A percentile compares a stretch with the other conserved stretches of the same genome.
Conservation (phyloP, 257 asterid genomes). For the Solanum virginianum region DNA sequence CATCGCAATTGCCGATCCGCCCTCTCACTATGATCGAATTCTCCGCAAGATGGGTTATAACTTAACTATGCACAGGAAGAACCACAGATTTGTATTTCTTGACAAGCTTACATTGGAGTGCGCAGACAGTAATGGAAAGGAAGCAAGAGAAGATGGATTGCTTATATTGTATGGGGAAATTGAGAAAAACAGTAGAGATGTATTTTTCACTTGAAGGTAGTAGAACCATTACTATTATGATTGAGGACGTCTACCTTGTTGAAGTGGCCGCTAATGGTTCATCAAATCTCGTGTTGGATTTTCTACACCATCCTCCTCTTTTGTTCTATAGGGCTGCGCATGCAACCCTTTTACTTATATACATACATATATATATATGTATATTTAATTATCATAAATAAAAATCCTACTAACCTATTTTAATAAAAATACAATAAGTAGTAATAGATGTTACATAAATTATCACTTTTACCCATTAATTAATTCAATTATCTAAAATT, state of each 20-base stretch:
- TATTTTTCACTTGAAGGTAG: constrained; percentile 27
- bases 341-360: too few species aligned
- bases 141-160: constrained; percentile 33
- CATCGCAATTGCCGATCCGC: constrained; percentile 65
- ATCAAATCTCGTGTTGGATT: constrained; percentile 57
- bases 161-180: constrained; percentile 50
- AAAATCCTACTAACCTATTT: too few species aligned
- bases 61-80: constrained; percentile 49
- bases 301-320: too few species aligned
- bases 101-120: constrained; percentile 49
- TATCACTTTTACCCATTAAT: too few species aligned
- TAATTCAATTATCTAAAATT: too few species aligned
- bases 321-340: too few species aligned
- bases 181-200: constrained; percentile 62
- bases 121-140: constrained; percentile 28
- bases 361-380: too few species aligned
- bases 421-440: too few species aligned
- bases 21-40: constrained; percentile 87
- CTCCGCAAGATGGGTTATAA: constrained; percentile 98
- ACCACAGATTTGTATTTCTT: constrained; percentile 50
- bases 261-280: constrained; percentile 74
- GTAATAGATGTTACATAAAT: too few species aligned
- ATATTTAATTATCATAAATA: too few species aligned
- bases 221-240: constrained; percentile 33
- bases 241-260: constrained; percentile 80